A percentile compares a stretch with the other conserved stretches of the same genome.
Evolutionary conservation across 2,329 filamentous ascomycete species (phyloP).

Genomic region (Trichothecium roseum): DNA sequence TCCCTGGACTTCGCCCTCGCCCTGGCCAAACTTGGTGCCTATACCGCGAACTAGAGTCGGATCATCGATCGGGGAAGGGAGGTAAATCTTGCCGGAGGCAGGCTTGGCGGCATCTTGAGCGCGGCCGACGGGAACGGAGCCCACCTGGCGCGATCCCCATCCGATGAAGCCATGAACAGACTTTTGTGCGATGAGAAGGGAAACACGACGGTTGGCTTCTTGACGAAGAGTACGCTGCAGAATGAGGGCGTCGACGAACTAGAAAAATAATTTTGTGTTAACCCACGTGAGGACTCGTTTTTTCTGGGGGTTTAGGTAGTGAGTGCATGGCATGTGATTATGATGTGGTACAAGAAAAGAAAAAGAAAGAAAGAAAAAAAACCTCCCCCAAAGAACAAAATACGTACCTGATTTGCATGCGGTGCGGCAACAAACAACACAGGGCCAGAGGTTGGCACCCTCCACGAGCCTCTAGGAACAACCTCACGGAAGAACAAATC

Average conservation of each 20-base stretch:
- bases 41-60: slow-evolving; percentile 70
- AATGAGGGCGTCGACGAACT: slow-evolving; percentile 94
- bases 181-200: slow-evolving; percentile 89
- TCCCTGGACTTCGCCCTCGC: slow-evolving; percentile 64
- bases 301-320: too few species aligned
- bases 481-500: slow-evolving; percentile 98
- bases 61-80: slow-evolving; percentile 79
- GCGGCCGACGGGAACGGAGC: slow-evolving; percentile 85
- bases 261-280: slow-evolving; percentile 3
- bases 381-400: too few species aligned
- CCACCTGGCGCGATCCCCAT: slow-evolving; percentile 71
- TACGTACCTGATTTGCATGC: slow-evolving; percentile 80
- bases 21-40: slow-evolving; percentile 70
- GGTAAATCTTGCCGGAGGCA: slow-evolving; percentile 69
- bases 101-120: slow-evolving; percentile 82
- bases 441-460: slow-evolving; percentile 77
- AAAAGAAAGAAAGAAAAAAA: too few species aligned
- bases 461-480: slow-evolving; percentile 89
- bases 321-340: slow-evolving; percentile 3
- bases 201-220: slow-evolving; percentile 80
- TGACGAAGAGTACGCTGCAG: slow-evolving; percentile 82
- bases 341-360: neutral
- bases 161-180: slow-evolving; percentile 93
- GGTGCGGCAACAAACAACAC: slow-evolving; percentile 94
- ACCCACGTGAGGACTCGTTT: slow-evolving; percentile 1